Evolutionary conservation across 306 rosid species (phyloP).

Genomic region (Quercus ilex): DNA sequence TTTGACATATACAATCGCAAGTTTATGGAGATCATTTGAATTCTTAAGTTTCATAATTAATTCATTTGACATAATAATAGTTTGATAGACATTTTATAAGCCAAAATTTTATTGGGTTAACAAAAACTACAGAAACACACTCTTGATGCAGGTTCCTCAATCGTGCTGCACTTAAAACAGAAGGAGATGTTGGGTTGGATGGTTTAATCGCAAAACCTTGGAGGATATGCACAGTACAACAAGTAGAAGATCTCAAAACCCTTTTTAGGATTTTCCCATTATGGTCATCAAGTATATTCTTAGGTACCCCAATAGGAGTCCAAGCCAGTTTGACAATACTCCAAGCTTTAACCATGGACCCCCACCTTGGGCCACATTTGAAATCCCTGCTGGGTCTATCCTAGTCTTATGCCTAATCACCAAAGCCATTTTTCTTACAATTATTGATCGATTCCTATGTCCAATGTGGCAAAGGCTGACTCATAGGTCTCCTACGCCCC

Average conservation of each 20-base stretch:
- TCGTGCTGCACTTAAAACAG: conserved; percentile 36
- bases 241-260: conserved; percentile 56
- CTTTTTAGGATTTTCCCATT: conserved; percentile 42
- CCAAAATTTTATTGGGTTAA: no score
- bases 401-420: conserved; percentile 29
- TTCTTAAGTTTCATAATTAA: not conserved
- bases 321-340: conserved; percentile 46
- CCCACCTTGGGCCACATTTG: conserved; percentile 45
- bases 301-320: conserved; percentile 40
- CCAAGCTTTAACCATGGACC: conserved; percentile 59
- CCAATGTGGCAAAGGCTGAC: conserved; percentile 40
- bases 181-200: conserved; percentile 41
- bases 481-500: conserved; percentile 29
- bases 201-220: conserved; percentile 48
- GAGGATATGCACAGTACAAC: conserved; percentile 49
- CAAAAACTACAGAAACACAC: no score
- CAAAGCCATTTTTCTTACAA: conserved; percentile 28
- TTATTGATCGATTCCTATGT: conserved; percentile 41
- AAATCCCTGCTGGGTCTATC: conserved; percentile 47
- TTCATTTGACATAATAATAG: not conserved
- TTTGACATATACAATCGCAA: not conserved
- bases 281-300: conserved; percentile 47
- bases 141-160: conserved; percentile 43
- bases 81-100: no score
- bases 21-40: not conserved